Evolutionary conservation across 116 monocot genomes (phyloP), one percentile per base, ranked within the genome.

Genomic region (Posidonia oceanica): DNA sequence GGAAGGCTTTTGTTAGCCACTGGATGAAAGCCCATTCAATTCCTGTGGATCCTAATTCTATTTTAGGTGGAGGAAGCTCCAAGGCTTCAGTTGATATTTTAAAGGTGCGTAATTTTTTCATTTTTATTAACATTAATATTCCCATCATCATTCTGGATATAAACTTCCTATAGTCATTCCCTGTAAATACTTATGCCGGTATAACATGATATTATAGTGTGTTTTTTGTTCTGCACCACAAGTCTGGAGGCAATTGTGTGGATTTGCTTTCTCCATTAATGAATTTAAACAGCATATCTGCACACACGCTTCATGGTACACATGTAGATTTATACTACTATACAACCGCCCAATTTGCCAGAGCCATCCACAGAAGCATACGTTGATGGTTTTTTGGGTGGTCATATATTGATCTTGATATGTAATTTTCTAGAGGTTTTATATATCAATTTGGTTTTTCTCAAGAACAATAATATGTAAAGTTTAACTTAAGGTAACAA

Each of bases 1-100:
- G 98, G 93, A 82, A 87, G 59, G 66, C 80, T 69, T 93, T 98
- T 68, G 60, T 86, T 52, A 60, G 68, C n/a, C 80, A 71, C 16
- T 93, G 98, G 98, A 78, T 93, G 70, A 82, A 67, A 68, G 80
- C 80, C 39, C 65, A 67, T 29, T 64, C 71, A 65, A 63, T 52
- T 18, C n/a, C 76, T 74, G 37, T 58, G 68, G 78, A 80, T 69
- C 52, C 59, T 48, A 82, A 80, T 65, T 70, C 87, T 20, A 56
- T 23, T 59, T 57, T 61, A 52, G 54, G 44, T n/a, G 82, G 89
- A 73, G 77, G 74, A 61, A 60, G 48, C 20, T 65, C 75, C 23
- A 87, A 79, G 54, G 79, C 71, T 63, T 84, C 87, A 54, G 63
- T 71, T 51, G 69, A 81, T 36, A 87, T 98, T 41, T 74, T 98